Percentiles rank a stretch among this genome's conserved stretches.
These are phyloP conservation scores for Kazachstania bromeliacearum DNA, from an alignment of 805 yeast species.

Conservation along the genomic window DNA sequence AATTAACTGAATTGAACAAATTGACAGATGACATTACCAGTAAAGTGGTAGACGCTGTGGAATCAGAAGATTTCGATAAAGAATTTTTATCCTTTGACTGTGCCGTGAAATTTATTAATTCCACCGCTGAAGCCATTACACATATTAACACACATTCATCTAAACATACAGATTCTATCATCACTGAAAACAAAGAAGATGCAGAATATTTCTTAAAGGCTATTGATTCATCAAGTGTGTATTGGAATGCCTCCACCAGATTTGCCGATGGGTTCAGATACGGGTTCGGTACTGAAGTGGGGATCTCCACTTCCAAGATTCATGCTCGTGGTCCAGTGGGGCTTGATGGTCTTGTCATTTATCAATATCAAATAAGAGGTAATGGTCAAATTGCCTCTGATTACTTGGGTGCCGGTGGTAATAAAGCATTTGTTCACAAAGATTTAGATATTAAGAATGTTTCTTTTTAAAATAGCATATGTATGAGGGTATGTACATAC, in stretches of 20 bases:
- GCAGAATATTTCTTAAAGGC: constrained; percentile 78
- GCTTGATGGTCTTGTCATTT: constrained; percentile 89
- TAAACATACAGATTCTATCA: constrained; percentile 88
- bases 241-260: constrained; percentile 95
- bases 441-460: constrained; percentile 37
- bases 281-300: constrained; percentile 98
- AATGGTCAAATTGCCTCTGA: constrained; percentile 88
- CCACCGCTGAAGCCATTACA: constrained; percentile 61
- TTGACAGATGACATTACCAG: constrained; percentile 14
- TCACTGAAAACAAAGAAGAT: constrained; percentile 59
- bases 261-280: constrained; percentile 98
- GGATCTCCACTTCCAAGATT: constrained; percentile 91
- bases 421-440: constrained; percentile 65
- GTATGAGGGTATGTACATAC: no score
- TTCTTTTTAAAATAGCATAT: constrained; percentile 14
- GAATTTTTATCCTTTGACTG: constrained; percentile 81
- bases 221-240: constrained; percentile 91
- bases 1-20: constrained; percentile 11
- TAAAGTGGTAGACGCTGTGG: constrained; percentile 38
- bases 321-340: constrained; percentile 99
- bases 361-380: constrained; percentile 89
- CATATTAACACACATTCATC: constrained; percentile 91
- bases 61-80: constrained; percentile 53
- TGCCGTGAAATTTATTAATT: constrained; percentile 55
- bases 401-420: constrained; percentile 89